phyloP scores from a whole-genome alignment of 1,284 basidiomycete genomes.

The Cryptococcus wingfieldii region DNA sequence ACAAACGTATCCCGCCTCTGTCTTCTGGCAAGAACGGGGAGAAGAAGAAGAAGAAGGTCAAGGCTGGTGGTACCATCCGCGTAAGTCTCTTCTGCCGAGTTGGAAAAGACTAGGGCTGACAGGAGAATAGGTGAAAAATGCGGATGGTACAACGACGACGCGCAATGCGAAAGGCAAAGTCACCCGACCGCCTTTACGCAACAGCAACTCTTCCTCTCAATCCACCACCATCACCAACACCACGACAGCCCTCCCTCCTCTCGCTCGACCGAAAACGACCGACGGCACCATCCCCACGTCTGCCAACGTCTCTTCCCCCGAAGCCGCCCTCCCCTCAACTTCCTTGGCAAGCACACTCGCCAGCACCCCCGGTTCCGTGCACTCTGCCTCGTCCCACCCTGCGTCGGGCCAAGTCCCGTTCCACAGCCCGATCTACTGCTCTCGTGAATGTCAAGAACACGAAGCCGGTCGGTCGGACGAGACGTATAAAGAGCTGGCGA shows the following conservation, averaged over 20 bases:
- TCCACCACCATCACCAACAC: constrained; percentile 20
- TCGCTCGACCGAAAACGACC: constrained; percentile 28
- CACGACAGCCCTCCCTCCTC: constrained; percentile 20
- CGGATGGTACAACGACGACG: constrained; percentile 43
- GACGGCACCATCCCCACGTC: constrained; percentile 12
- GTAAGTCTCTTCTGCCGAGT: constrained; percentile 20
- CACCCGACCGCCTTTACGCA: constrained; percentile 33
- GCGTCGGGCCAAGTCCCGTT: constrained; percentile 4
- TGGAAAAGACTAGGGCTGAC: background rate
- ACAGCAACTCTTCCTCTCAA: constrained; percentile 24
- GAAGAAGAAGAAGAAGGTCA: constrained; percentile 26
- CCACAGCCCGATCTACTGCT: constrained; percentile 42
- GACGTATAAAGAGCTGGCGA: constrained; percentile 29
- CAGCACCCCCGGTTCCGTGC: background rate
- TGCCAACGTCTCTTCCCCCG: background rate
- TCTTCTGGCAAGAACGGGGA: constrained; percentile 15
- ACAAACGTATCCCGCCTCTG: constrained; percentile 31
- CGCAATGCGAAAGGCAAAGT: constrained; percentile 41
- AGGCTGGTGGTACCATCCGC: constrained; percentile 37
- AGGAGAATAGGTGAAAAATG: constrained; percentile 35
- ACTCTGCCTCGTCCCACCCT: background rate
- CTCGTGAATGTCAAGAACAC: constrained; percentile 26
- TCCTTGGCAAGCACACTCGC: constrained; percentile 4
- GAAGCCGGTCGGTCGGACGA: constrained; percentile 29
- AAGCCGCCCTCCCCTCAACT: constrained; percentile 2